Evolutionary conservation across 2,329 filamentous ascomycete genomes (phyloP).

Genomic region (Catunica adiposa): DNA sequence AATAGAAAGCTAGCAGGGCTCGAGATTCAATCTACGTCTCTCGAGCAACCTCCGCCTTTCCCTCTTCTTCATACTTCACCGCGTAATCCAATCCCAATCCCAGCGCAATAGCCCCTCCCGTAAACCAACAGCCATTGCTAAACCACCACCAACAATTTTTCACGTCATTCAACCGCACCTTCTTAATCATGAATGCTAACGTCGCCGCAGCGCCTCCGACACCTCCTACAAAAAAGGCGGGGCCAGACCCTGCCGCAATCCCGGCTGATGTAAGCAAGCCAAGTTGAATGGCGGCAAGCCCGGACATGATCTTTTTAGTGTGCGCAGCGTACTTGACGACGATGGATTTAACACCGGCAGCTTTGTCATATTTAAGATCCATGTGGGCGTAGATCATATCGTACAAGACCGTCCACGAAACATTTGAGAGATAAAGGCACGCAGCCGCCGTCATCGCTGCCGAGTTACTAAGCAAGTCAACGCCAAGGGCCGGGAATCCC

Average conservation of each 20-base stretch:
- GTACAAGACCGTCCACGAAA: conserved; percentile 76
- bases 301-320: conserved; percentile 59
- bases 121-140: conserved; percentile 52
- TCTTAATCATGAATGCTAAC: conserved; percentile 49
- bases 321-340: conserved; percentile 62
- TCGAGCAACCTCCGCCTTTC: neutral
- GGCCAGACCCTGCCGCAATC: conserved; percentile 46
- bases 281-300: conserved; percentile 52
- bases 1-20: neutral
- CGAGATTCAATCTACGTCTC: neutral
- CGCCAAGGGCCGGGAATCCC: conserved; percentile 68
- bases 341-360: conserved; percentile 79
- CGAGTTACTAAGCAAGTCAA: conserved; percentile 52
- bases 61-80: conserved; percentile 22
- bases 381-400: conserved; percentile 92
- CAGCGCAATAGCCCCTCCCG: conserved; percentile 43
- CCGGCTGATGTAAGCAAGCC: conserved; percentile 55
- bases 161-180: conserved; percentile 47
- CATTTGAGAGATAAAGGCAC: conserved; percentile 58
- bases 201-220: conserved; percentile 47
- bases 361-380: conserved; percentile 73
- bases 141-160: conserved; percentile 67
- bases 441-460: conserved; percentile 48
- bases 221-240: conserved; percentile 50
- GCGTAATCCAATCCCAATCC: conserved; percentile 45